Conservation (phyloP, 768 basidiomycete genomes). For the Kwoniella shandongensis region DNA sequence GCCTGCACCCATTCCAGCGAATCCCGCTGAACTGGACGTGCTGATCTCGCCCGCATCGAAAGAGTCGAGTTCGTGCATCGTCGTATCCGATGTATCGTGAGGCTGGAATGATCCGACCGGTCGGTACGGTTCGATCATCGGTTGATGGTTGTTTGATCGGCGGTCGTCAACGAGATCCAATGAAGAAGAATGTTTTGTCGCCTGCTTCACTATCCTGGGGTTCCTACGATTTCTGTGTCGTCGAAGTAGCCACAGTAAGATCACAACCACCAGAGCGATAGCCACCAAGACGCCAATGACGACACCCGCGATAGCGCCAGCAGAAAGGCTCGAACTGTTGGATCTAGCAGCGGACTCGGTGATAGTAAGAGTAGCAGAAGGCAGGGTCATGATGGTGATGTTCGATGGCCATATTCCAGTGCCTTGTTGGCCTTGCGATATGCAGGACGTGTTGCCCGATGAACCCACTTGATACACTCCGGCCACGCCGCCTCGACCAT, state of each 20-base stretch:
- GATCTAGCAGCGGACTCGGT: slow-evolving; percentile 7
- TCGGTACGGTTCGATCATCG: slow-evolving; percentile 37
- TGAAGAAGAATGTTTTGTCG: not conserved
- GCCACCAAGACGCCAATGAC: slow-evolving; percentile 33
- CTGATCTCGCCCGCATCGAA: not conserved
- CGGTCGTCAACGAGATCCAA: slow-evolving; percentile 22
- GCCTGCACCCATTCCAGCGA: slow-evolving; percentile 21
- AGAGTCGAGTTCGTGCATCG: not conserved
- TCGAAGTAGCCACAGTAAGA: slow-evolving; percentile 27
- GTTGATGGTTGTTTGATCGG: not conserved
- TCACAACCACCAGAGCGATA: slow-evolving; percentile 17
- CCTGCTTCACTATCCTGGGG: not conserved
- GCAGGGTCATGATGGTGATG: slow-evolving; percentile 31
- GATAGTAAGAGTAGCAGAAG: slow-evolving; percentile 23
- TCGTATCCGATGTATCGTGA: not conserved
- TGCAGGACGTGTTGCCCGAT: slow-evolving; percentile 20
- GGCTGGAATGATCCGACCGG: slow-evolving; percentile 15
- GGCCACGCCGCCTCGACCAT: slow-evolving; percentile 38
- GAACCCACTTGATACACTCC: slow-evolving; percentile 38
- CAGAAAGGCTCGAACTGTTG: not conserved
- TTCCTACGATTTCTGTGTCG: slow-evolving; percentile 22
- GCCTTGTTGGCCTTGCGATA: slow-evolving; percentile 1
- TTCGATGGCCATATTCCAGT: slow-evolving; percentile 37
- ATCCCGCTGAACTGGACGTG: slow-evolving; percentile 19
- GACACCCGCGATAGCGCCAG: slow-evolving; percentile 41